Conservation (phyloP, 257 asterid genomes). For the Ballota nigra region DNA sequence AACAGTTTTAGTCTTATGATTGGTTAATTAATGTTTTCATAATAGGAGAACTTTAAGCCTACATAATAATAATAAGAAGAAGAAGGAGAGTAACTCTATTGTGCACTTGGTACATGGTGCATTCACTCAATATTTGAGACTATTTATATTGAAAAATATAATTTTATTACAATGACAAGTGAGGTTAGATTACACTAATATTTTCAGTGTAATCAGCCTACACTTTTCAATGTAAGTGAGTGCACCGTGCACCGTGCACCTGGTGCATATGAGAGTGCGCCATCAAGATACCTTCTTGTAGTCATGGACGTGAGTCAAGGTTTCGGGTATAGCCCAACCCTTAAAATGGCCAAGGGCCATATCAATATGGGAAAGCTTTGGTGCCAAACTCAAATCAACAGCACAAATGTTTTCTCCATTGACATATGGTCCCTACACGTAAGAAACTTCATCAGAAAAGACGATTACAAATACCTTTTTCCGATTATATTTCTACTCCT, state of each 20-base stretch:
- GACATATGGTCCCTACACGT: conserved; percentile 57
- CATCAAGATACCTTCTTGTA: conserved; percentile 75
- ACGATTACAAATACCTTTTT: background rate
- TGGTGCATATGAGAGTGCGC: too few relatives aligned
- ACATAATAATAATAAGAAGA: too few relatives aligned
- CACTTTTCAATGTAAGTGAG: too few relatives aligned
- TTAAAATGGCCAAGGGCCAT: conserved; percentile 74
- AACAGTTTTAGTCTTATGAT: background rate
- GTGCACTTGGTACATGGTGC: too few relatives aligned
- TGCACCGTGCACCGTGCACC: too few relatives aligned
- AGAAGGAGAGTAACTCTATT: background rate
- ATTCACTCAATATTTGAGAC: too few relatives aligned
- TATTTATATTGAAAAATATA: too few relatives aligned
- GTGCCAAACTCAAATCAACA: conserved; percentile 75
- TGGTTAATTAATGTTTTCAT: background rate
- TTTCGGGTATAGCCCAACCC: conserved; percentile 66
- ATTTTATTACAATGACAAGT: too few relatives aligned
- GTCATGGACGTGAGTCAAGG: conserved; percentile 52
- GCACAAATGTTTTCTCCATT: conserved; percentile 61
- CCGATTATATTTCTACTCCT: background rate
- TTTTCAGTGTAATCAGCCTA: too few relatives aligned
- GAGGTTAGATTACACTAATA: too few relatives aligned
- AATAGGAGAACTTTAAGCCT: background rate
- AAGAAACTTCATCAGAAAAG: background rate
- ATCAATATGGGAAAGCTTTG: conserved; percentile 70